A percentile compares a stretch with the other conserved stretches of the same genome.
Conservation (phyloP, 169 alveolate species). For the Theileria parva region DNA sequence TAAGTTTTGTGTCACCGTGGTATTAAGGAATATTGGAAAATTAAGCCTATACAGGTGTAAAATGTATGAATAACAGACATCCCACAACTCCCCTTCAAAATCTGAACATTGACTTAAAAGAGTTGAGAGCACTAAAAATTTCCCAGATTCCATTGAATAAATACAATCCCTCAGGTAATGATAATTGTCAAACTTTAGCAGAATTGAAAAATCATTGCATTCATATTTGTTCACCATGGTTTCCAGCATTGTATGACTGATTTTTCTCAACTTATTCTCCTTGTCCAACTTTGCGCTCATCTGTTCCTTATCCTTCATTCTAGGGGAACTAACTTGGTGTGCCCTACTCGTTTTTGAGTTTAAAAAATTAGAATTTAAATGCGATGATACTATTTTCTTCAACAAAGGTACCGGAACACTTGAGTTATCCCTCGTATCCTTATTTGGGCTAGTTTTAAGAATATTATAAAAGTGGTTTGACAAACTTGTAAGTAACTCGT, state of each 20-base stretch:
- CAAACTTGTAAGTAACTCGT: conserved; percentile 11
- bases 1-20: not conserved
- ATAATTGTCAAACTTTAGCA: not conserved
- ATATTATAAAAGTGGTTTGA: conserved; percentile 20
- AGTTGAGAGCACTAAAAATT: conserved; percentile 2
- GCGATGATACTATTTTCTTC: too few relatives aligned
- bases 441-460: conserved; percentile 6
- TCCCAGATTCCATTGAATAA: conserved; percentile 45
- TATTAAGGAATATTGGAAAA: not conserved
- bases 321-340: too few relatives aligned
- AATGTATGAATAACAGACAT: not conserved
- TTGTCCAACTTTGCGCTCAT: too few relatives aligned
- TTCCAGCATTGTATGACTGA: not conserved
- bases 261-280: too few relatives aligned
- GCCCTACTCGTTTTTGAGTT: not conserved
- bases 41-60: not conserved
- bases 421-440: not conserved
- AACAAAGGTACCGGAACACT: not conserved
- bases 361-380: too few relatives aligned
- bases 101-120: not conserved
- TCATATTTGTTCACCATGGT: not conserved
- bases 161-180: conserved; percentile 34
- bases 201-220: not conserved
- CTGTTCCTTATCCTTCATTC: too few relatives aligned
- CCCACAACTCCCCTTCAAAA: conserved; percentile 7